phyloP scores from a whole-genome alignment of 306 rosid species.

The Inga leiocalycina region DNA sequence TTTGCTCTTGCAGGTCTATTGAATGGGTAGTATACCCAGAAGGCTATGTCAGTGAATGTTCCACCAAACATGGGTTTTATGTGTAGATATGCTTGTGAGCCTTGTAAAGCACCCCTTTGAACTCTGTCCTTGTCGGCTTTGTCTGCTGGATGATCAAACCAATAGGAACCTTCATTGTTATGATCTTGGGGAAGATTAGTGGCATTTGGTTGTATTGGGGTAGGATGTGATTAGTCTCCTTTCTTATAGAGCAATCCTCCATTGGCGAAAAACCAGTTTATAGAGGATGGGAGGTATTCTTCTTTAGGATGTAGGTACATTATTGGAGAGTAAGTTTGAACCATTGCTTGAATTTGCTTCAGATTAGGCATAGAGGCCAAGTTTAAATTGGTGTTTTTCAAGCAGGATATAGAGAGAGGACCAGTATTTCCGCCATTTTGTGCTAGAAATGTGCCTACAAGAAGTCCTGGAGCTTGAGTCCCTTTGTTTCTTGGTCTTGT shows the following conservation, averaged over 20 bases:
- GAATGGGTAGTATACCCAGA: slow-evolving; percentile 64
- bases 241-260: slow-evolving; percentile 52
- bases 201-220: slow-evolving; percentile 39
- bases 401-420: slow-evolving; percentile 40
- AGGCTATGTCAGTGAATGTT: slow-evolving; percentile 52
- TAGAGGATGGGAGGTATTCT: slow-evolving; percentile 53
- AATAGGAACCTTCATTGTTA: slow-evolving; percentile 51
- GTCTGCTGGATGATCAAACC: slow-evolving; percentile 57
- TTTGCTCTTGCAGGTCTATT: slow-evolving; percentile 58
- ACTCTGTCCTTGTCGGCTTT: slow-evolving; percentile 41
- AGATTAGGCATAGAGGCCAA: slow-evolving; percentile 48
- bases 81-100: slow-evolving; percentile 45
- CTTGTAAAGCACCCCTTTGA: slow-evolving; percentile 48
- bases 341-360: background rate
- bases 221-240: slow-evolving; percentile 42
- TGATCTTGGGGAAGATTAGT: slow-evolving; percentile 59
- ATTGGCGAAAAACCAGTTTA: slow-evolving; percentile 49
- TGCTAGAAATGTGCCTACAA: slow-evolving; percentile 51
- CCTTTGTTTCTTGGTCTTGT: slow-evolving; percentile 49
- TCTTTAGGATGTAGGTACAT: slow-evolving; percentile 57
- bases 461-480: slow-evolving; percentile 47
- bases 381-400: slow-evolving; percentile 42
- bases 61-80: slow-evolving; percentile 61
- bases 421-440: slow-evolving; percentile 19
- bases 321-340: slow-evolving; percentile 35